Evolutionary conservation across 192 early-diverging fungal genomes (phyloP), one percentile per base, ranked within the genome.

Genomic region (Piromyces sp.): DNA sequence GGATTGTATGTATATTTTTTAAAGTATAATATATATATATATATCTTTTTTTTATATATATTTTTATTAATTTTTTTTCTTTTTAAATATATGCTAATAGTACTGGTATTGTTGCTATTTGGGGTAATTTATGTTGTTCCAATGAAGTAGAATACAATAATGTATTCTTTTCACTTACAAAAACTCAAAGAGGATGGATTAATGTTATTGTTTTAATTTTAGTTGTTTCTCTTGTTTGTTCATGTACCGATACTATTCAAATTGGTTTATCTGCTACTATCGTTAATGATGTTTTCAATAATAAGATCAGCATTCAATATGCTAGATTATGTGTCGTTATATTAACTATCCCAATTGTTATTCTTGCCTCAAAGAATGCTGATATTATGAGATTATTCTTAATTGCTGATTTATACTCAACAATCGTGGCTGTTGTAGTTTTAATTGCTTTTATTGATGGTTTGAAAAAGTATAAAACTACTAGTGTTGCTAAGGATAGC

Each of bases 161-260:
- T 83, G 89, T 90, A 5, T 93, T 93, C 82, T 93, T 93, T 84
- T 90, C 90, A 22, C 85, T 93, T n/a, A 87, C 92, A 33, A 83
- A 84, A 13, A 87, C 89, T 22, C 87, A 90, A 29, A 83, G 89
- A 19, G 84, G 81, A 5, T 93, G 93, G 93, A 86, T 93, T 17
- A 84, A 87, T 6, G 87, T 89, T 29, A 80, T 93, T 30, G 90
- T 89, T 14, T 85, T 90, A 22, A 86, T 92, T 78, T 84, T 92
- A 40, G 88, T 88, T 15, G 91, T 90, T 0, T 87, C 91, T 22
- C 88, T 93, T 82, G 90, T 90, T 83, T 92, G 92, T 83, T 91
- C 91, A 30, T 84, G 87, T 36, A 89, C 92, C 16, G 93, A 93
- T 82, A 93, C 92, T 17, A 85, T 91, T 82, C 93, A 93, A 83